Base-by-base conservation (phyloP, 257 asterid genomes). In the Salvia rosmarinus region DNA sequence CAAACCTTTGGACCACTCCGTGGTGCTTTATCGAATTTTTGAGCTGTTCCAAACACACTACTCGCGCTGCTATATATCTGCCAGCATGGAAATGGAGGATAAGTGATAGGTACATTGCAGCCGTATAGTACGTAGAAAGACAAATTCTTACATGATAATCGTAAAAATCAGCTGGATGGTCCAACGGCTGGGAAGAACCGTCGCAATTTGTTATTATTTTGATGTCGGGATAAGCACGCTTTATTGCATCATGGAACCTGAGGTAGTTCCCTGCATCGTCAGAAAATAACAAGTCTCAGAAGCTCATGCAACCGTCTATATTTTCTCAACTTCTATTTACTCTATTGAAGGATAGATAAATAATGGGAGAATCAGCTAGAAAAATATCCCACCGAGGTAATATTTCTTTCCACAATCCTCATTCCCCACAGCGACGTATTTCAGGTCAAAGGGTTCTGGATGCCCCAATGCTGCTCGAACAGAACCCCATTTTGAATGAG, bases 1-100 rank as follows among this genome's bases (percentile, higher is more conserved):
- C 84, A 44, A 75, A 93, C 98, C 97, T 94, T 94, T 72, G 98
- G 97, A 78, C 97, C 96, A 60, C 4, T 77, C 14, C 93, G 96
- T 54, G 93, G 34, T 46, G 77, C 88, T 35, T 68, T 78, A 71
- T 88, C 91, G 12, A 92, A 92, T 64, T 84, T 81, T 32, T 51
- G 58, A 28, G 91, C 82, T 47, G 77, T 63, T 7, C 86, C 77
- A 66, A 85, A 92, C 55, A 92, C 87, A 19, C 13, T 30, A 23
- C 78, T 83, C 54, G 97, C 97, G 39, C 44, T 68, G 79, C 68
- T 72, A 81, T 94, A 94, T 74, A 88, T 85, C 98, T 94, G 81
- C 20, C 14, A 70, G 68, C 82, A 82, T 39, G 57, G 40, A 79
- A 57, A 71, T 10, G 57, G 44, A 56, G 37, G 57, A 69, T 40